phyloP scores from a whole-genome alignment of 352 stramenopile genomes.

The Phytophthora tubulina region DNA sequence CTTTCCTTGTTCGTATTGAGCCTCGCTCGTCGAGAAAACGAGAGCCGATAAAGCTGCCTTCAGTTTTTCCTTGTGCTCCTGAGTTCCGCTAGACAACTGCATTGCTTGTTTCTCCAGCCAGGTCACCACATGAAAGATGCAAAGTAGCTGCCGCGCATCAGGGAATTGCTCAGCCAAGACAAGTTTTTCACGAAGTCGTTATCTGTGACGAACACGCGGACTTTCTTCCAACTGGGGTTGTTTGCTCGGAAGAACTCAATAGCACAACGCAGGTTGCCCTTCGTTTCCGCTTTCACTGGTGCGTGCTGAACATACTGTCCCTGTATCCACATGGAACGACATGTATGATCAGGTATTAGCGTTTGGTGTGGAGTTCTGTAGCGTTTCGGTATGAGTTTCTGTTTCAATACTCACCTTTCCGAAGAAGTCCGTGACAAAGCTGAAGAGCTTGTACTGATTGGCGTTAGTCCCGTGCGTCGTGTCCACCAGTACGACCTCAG shows the following conservation, averaged over 20 bases:
- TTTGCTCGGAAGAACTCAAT: conserved; percentile 12
- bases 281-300: not conserved
- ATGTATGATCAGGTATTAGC: not conserved
- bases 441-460: conserved; percentile 24
- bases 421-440: conserved; percentile 17
- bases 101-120: not conserved
- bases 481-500: conserved; percentile 13
- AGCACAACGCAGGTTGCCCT: not conserved
- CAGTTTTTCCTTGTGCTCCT: not conserved
- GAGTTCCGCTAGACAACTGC: not conserved
- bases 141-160: not conserved
- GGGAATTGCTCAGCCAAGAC: not conserved
- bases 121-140: not conserved
- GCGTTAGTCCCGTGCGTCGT: conserved; percentile 7
- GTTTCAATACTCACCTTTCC: conserved; percentile 7
- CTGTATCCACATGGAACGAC: not conserved
- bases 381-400: conserved; percentile 2
- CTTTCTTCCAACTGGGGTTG: not conserved
- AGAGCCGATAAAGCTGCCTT: not conserved
- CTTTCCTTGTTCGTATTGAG: not conserved
- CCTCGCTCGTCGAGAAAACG: not conserved
- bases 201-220: conserved; percentile 12
- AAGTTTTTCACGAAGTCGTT: conserved; percentile 16
- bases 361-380: not conserved
- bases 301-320: conserved; percentile 14